Percentiles rank a stretch among this genome's conserved stretches.
phyloP scores from a whole-genome alignment of 2,329 filamentous ascomycete species.

The Fusarium domesticum region DNA sequence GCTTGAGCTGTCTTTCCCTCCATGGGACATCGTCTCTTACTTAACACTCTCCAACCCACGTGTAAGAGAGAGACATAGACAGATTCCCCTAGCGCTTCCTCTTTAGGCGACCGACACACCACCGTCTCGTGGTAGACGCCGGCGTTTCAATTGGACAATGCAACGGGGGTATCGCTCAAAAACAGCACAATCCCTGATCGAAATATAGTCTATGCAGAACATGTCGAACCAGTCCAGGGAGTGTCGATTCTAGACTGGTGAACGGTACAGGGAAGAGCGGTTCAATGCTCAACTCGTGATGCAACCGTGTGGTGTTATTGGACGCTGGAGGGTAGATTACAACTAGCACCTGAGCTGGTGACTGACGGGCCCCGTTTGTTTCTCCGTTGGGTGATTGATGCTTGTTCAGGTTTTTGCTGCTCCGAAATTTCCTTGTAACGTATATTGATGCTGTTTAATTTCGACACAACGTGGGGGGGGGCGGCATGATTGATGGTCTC shows the following conservation, averaged over 20 bases:
- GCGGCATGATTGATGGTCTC: too few species aligned
- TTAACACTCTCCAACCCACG: background rate
- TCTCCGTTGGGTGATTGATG: too few species aligned
- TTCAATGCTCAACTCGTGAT: too few species aligned
- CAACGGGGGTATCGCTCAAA: background rate
- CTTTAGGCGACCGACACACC: background rate
- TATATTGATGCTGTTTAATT: too few species aligned
- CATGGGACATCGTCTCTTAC: background rate
- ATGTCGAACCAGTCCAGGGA: too few species aligned
- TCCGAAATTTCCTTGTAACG: too few species aligned
- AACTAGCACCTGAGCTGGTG: background rate
- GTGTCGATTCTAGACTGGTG: background rate
- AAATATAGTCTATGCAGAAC: too few species aligned
- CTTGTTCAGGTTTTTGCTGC: too few species aligned
- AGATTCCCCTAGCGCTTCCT: background rate
- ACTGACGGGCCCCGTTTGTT: slow-evolving; percentile 4
- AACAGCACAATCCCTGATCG: background rate
- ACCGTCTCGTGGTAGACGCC: background rate
- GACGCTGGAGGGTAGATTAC: slow-evolving; percentile 3
- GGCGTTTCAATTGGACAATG: background rate
- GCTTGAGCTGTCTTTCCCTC: background rate
- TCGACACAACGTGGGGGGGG: too few species aligned
- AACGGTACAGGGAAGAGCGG: slow-evolving; percentile 1
- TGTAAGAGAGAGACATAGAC: background rate
- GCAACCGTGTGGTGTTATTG: slow-evolving; percentile 18